Evolutionary conservation across 257 asterid species (phyloP).

Genomic region (Rehmannia glutinosa): DNA sequence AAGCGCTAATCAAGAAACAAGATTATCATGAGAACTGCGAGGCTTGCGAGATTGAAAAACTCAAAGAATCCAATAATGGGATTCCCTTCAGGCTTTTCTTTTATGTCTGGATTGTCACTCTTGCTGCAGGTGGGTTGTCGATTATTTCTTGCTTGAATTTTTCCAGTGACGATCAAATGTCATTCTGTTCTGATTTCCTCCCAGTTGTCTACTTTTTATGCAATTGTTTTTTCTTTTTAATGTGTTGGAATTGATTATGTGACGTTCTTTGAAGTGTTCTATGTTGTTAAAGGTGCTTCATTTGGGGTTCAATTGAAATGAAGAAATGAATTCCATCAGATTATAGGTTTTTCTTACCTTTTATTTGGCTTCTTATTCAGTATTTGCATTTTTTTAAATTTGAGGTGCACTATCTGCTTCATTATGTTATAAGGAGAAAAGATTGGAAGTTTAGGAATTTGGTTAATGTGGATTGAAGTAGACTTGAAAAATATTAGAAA

Average conservation of each 20-base stretch:
- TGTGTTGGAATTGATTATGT: neutral
- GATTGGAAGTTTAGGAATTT: neutral
- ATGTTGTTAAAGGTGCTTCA: neutral
- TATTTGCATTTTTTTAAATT: neutral
- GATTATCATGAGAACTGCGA: constrained; percentile 37
- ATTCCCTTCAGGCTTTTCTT: constrained; percentile 43
- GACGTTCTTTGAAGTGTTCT: neutral
- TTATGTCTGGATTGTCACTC: constrained; percentile 45
- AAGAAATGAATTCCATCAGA: neutral
- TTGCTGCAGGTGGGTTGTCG: constrained; percentile 39
- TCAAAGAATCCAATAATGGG: constrained; percentile 26
- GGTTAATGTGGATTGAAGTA: neutral
- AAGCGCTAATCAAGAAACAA: constrained; percentile 26
- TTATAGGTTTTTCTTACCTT: neutral
- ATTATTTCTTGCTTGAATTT: neutral
- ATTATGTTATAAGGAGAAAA: neutral
- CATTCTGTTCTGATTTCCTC: too few relatives aligned
- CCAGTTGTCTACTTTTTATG: too few relatives aligned
- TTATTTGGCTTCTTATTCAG: neutral
- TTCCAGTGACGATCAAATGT: neutral
- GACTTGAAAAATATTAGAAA: neutral
- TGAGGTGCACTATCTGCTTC: neutral
- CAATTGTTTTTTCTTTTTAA: neutral
- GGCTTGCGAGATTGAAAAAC: constrained; percentile 44
- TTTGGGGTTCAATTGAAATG: too few relatives aligned